Base-by-base conservation (phyloP, 1,284 basidiomycete species). In the Coniophora puteana region DNA sequence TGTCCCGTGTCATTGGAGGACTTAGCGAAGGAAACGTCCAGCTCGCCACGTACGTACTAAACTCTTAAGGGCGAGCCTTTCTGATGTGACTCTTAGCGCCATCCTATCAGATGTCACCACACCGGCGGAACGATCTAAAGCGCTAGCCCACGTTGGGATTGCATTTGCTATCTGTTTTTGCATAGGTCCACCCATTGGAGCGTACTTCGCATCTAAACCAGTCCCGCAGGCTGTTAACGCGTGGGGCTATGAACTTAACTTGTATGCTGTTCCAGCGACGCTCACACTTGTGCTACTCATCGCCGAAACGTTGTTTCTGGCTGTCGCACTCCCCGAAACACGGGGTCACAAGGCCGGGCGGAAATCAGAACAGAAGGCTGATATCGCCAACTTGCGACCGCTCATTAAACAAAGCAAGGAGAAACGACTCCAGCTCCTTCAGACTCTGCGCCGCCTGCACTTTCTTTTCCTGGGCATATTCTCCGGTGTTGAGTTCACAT, bases 121-220 rank as follows among this genome's bases (percentile, higher is more conserved):
- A 1, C 74, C 86, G 4, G 73, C 74, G 12, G 85, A 83, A 35
- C 81, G 92, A 18, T 84, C 89, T 4, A 86, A 79, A 57, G 83
- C 88, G 6, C 78, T 96, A n/a, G 88, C 93, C 1, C 77, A 93
- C 47, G 86, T 96, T 35, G 93, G 93, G 13, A 89, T 95, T 40
- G 93, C 93, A 1, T 96, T 96, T 55, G 89, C 90, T 7, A 83
- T 95, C 37, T 93, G 90, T 59, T 95, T 95, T 67, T 79, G 86
- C 65, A 83, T 89, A 36, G 88, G 88, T 14, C 87, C 85, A 43
- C 87, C 88, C 23, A 86, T 89, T 46, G 86, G 86, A 31, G 88
- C 85, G 7, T 88, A 89, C 59, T 89, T 89, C 61, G 86, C 86
- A 10, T 78, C 84, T 29, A 67, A 71, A 17, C 78, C 83, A n/a